These are phyloP conservation scores for Hyphopichia pseudoburtonii DNA, from an alignment of 1,139 yeast species.

Conservation along the genomic window DNA sequence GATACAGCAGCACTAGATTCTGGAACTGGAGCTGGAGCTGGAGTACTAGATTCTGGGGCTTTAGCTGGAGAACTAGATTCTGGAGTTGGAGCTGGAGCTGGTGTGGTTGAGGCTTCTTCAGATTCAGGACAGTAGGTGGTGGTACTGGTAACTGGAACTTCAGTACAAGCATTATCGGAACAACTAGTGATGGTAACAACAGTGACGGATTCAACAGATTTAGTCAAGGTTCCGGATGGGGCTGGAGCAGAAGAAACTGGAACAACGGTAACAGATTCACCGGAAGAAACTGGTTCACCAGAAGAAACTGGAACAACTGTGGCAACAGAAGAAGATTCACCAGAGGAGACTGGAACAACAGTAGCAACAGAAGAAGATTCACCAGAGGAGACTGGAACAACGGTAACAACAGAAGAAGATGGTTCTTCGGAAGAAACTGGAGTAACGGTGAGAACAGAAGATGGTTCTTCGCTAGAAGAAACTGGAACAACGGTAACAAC, in stretches of 20 bases:
- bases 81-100: not conserved
- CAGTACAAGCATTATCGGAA: conserved; percentile 1
- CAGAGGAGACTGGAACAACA: not conserved
- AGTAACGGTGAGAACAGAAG: not conserved
- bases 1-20: not conserved
- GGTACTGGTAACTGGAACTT: not conserved
- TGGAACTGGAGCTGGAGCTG: not conserved
- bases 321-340: not conserved
- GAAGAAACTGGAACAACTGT: not conserved
- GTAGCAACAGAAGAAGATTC: not conserved
- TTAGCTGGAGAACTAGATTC: not conserved
- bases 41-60: not conserved
- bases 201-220: not conserved
- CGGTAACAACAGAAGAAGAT: not conserved
- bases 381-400: conserved; percentile 1
- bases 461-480: not conserved
- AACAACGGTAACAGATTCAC: not conserved
- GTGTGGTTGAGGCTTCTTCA: not conserved
- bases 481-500: not conserved
- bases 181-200: conserved; percentile 2
- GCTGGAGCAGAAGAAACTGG: conserved; percentile 4
- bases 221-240: conserved; percentile 1
- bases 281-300: not conserved
- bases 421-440: not conserved
- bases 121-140: not conserved